phyloP scores from a whole-genome alignment of 495 filamentous ascomycete genomes.

The Achaetomiella virescens region DNA sequence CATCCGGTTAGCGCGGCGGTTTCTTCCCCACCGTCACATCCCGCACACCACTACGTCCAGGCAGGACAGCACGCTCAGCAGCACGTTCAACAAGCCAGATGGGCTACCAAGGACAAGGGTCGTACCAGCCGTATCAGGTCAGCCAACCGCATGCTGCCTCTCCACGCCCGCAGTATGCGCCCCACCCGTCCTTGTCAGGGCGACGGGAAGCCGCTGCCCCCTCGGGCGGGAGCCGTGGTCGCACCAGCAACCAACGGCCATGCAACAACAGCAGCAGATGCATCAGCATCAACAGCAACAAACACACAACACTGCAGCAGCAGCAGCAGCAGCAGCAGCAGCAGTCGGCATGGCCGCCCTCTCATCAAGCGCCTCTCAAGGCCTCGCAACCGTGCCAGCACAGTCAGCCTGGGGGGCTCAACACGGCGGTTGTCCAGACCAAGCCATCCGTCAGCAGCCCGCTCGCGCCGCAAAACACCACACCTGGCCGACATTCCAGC shows the following conservation, averaged over 20 bases:
- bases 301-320: too few species aligned
- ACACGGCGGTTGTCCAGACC: conserved; percentile 32
- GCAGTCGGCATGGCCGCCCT: conserved; percentile 24
- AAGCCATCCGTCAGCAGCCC: conserved; percentile 36
- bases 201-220: conserved; percentile 8
- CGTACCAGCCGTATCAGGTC: conserved; percentile 23
- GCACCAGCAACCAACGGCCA: conserved; percentile 7
- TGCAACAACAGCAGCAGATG: conserved; percentile 28
- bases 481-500: conserved; percentile 30
- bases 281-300: too few species aligned
- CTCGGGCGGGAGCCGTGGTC: conserved; percentile 7
- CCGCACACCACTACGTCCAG: conserved; percentile 37
- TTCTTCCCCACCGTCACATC: conserved; percentile 39
- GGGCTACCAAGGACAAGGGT: conserved; percentile 21
- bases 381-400: conserved; percentile 29
- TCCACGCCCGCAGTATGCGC: conserved; percentile 32
- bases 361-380: conserved; percentile 37
- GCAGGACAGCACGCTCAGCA: conserved; percentile 21
- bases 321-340: background rate
- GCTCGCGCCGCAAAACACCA: conserved; percentile 33
- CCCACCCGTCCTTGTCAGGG: conserved; percentile 22
- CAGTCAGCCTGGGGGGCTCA: conserved; percentile 42
- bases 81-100: conserved; percentile 12
- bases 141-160: conserved; percentile 31
- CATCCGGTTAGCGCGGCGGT: conserved; percentile 30